A percentile compares a stretch with the other conserved stretches of the same genome.
Evolutionary conservation across 768 basidiomycete species (phyloP).

Genomic region (Rhodotorula kratochvilovae): DNA sequence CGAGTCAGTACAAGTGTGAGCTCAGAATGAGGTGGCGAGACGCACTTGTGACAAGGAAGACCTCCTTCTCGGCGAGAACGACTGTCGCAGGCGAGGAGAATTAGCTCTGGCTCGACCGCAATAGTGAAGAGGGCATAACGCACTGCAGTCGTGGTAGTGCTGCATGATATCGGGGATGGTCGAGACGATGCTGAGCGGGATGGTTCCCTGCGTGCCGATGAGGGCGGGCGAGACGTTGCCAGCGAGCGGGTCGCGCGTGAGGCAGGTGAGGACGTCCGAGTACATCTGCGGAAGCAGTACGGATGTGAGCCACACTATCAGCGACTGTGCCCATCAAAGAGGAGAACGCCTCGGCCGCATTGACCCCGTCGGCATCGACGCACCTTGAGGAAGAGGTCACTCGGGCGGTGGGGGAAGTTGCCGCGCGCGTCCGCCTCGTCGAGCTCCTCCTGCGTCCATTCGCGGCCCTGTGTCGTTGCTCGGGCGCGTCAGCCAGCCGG

Average conservation of each 20-base stretch:
- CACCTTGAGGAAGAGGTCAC: constrained; percentile 62
- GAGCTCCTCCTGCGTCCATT: constrained; percentile 51
- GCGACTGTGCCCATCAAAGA: too few relatives aligned
- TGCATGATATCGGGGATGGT: constrained; percentile 69
- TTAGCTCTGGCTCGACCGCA: not conserved
- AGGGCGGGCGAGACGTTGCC: constrained; percentile 62
- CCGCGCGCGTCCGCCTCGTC: constrained; percentile 55
- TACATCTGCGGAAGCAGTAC: too few relatives aligned
- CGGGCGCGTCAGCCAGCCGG: not conserved
- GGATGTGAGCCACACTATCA: too few relatives aligned
- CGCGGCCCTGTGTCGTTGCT: constrained; percentile 31
- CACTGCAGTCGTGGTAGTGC: constrained; percentile 56
- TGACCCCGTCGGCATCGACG: not conserved
- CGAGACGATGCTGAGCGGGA: constrained; percentile 62
- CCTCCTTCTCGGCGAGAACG: constrained; percentile 60
- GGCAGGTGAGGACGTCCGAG: constrained; percentile 58
- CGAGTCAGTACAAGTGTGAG: too few relatives aligned
- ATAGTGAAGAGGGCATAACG: not conserved
- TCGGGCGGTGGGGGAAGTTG: constrained; percentile 56
- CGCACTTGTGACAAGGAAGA: constrained; percentile 66
- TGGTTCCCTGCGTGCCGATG: constrained; percentile 61
- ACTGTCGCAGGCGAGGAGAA: constrained; percentile 49
- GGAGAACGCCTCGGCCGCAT: not conserved
- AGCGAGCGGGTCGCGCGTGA: constrained; percentile 57
- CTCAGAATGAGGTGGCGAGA: too few relatives aligned